Percentiles rank a stretch among this genome's conserved stretches.
These are phyloP conservation scores for Curvularia eragrostidis DNA, from an alignment of 2,329 filamentous ascomycete species.

Conservation along the genomic window DNA sequence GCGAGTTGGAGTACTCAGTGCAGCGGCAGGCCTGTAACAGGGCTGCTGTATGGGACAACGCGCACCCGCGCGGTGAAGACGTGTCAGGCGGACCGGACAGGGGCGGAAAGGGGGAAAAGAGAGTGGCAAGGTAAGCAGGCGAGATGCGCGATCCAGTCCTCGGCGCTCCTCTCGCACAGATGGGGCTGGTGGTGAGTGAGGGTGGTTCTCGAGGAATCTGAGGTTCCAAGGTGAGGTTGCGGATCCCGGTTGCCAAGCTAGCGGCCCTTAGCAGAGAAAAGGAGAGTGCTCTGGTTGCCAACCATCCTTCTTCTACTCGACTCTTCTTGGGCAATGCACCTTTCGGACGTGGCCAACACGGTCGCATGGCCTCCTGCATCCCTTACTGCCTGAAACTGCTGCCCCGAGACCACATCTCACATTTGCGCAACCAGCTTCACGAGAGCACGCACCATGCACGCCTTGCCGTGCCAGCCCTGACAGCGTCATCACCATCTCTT, in stretches of 20 bases:
- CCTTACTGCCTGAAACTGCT: constrained; percentile 1
- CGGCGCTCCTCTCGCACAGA: constrained; percentile 28
- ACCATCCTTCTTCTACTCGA: constrained; percentile 23
- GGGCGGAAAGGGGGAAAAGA: constrained; percentile 9
- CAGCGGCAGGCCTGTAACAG: constrained; percentile 31
- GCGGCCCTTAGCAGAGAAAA: constrained; percentile 19
- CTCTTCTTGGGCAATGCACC: constrained; percentile 16
- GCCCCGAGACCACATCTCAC: neutral
- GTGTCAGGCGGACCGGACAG: constrained; percentile 23
- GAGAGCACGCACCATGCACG: constrained; percentile 14
- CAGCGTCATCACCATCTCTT: constrained; percentile 35
- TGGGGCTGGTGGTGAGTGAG: constrained; percentile 33
- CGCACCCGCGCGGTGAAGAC: constrained; percentile 38
- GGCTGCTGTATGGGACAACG: constrained; percentile 30
- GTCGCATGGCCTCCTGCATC: constrained; percentile 24
- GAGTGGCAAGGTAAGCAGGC: constrained; percentile 18
- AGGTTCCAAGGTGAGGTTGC: constrained; percentile 29
- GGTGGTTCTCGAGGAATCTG: constrained; percentile 33
- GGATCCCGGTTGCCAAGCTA: constrained; percentile 23
- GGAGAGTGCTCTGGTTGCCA: constrained; percentile 27
- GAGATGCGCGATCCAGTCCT: constrained; percentile 20
- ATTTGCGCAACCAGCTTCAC: constrained; percentile 15
- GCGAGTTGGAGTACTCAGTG: constrained; percentile 27
- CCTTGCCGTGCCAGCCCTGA: constrained; percentile 28
- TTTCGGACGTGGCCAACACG: constrained; percentile 7